phyloP scores from a whole-genome alignment of 2,329 filamentous ascomycete genomes.

The Epichloe gansuensis region DNA sequence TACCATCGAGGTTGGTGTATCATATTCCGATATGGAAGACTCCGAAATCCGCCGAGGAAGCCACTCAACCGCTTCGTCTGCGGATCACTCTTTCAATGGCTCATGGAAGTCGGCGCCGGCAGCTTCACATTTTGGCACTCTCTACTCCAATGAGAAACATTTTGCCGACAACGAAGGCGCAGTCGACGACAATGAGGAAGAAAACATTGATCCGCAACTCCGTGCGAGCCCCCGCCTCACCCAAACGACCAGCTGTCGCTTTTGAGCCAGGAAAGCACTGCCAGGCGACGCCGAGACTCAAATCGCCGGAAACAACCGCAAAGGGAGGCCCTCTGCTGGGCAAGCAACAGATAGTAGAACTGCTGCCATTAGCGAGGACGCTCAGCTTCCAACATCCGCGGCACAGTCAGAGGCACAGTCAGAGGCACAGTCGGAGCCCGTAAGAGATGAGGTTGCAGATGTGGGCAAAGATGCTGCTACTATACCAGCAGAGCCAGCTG shows the following conservation, averaged over 20 bases:
- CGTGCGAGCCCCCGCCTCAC: constrained; percentile 2
- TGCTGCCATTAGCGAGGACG: neutral
- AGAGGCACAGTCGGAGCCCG: neutral
- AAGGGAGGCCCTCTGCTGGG: neutral
- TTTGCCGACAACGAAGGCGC: neutral
- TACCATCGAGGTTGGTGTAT: constrained; percentile 43
- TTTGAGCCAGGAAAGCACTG: neutral
- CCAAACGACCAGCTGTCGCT: neutral
- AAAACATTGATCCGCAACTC: constrained; percentile 7
- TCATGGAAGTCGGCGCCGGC: constrained; percentile 11
- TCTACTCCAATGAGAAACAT: neutral
- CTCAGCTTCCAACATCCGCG: neutral
- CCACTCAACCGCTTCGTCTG: constrained; percentile 19
- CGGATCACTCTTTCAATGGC: constrained; percentile 11
- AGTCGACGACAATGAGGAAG: neutral
- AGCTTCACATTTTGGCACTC: neutral
- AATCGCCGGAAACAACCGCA: neutral
- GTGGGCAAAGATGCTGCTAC: neutral
- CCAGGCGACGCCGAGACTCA: neutral
- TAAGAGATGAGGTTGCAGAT: neutral
- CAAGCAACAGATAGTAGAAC: neutral
- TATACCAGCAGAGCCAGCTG: neutral
- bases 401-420: neutral
- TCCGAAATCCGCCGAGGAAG: constrained; percentile 16
- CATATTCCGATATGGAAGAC: constrained; percentile 21